Evolutionary conservation across 2,329 filamentous ascomycete genomes (phyloP).

Genomic region (Penicillium occitanis): DNA sequence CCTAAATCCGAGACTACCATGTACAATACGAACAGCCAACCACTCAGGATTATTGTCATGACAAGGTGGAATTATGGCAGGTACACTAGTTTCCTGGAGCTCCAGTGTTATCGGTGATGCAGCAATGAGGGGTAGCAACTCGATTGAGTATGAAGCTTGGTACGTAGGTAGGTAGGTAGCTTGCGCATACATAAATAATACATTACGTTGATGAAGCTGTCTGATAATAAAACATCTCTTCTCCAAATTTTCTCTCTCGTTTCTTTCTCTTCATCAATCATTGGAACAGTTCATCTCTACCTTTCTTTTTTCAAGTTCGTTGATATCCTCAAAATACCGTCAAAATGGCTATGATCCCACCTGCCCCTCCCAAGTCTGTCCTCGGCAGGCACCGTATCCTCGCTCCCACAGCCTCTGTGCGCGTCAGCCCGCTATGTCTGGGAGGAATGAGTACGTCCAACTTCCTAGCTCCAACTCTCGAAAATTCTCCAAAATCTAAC

Average conservation of each 20-base stretch:
- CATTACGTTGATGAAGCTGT: background rate
- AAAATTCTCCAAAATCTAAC: background rate
- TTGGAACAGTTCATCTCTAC: background rate
- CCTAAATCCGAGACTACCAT: background rate
- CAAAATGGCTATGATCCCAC: slow-evolving; percentile 5
- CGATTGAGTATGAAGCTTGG: background rate
- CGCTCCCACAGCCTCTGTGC: slow-evolving; percentile 9
- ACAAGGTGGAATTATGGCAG: background rate
- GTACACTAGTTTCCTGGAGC: background rate
- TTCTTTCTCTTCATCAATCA: background rate
- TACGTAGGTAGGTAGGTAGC: background rate
- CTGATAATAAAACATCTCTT: background rate
- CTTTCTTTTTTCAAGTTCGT: background rate
- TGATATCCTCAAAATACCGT: background rate
- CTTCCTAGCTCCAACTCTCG: background rate
- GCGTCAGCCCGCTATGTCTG: slow-evolving; percentile 16
- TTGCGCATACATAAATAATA: background rate
- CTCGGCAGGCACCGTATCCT: slow-evolving; percentile 18
- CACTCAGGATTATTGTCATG: background rate
- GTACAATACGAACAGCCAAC: background rate
- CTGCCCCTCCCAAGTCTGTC: slow-evolving; percentile 5
- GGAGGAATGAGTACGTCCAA: slow-evolving; percentile 10
- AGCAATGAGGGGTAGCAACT: background rate
- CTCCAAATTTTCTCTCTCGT: background rate
- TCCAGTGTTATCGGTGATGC: background rate